Evolutionary conservation across 129 eudicot genomes (phyloP), one percentile per base, ranked within the genome.

Genomic region (Mikania micrantha): DNA sequence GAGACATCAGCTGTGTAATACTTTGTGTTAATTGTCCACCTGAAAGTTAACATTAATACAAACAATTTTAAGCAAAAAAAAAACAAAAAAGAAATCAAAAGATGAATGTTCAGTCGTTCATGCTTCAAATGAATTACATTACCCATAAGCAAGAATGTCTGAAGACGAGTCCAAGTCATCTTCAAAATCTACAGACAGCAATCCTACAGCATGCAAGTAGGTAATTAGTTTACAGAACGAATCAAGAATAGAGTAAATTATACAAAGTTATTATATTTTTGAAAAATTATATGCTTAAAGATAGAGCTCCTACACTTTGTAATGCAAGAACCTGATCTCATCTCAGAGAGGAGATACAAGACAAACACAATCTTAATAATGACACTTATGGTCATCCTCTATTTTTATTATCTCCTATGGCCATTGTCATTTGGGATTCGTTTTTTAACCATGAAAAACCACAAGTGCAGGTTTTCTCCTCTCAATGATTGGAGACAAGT

Each of bases 21-120:
- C 82, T 89, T 93, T 47, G 99, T 93, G 87, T 93, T 83, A 80
- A 93, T 81, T 39, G 90, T 93, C 99, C 99, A 89, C 84, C 99
- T 89, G 79, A 61, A 68, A 24, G 63, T 48, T 25, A 67, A 66
- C 68, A 70, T 24, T 40, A 65, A 52, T 12, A 27, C 36, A 57
- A 49, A 54, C 1, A 70, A 11, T 16, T 45, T 15, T 36, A 28
- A 17, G 11, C 11, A 17, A 15, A 40, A 27, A 12, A 39, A 2
- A 47, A 6, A 24, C 36, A 32, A 4, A n/a, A 60, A 7, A 2
- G 22, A 36, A 47, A 13, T n/a, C n/a, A n/a, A n/a, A n/a, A n/a
- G n/a, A n/a, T n/a, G n/a, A n/a, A n/a, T n/a, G n/a, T n/a, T n/a
- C n/a, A n/a, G n/a, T n/a, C 40, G 17, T 49, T 40, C 59, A 73